Base-by-base conservation (phyloP, 257 asterid genomes). In the Solanum appendiculatum region DNA sequence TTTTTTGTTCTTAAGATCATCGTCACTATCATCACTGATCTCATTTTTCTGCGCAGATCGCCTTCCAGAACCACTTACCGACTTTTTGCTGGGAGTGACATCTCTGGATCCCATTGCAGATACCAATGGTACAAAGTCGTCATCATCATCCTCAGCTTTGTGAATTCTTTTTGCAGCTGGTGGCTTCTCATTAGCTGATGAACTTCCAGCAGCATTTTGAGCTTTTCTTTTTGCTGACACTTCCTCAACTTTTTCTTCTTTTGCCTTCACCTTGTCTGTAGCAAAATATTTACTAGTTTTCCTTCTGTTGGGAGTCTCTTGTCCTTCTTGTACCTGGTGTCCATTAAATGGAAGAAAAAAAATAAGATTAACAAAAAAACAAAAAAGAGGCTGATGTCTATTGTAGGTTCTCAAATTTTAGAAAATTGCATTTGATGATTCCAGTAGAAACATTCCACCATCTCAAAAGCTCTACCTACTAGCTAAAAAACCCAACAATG, bases 251-350 rank as follows among this genome's bases (percentile, higher is more conserved):
- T 91, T 94, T 90, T 87, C 91, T 88, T 90, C 98, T 82, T 92
- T 93, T 37, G 80, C 87, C 81, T 82, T 89, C 75, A 89, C 91
- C 56, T 86, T 92, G 40, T 93, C 93, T 74, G 93, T 89, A 70
- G 93, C 91, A 91, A 97, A 97, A 90, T 95, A 97, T 92, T 96
- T 97, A 88, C 99, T 97, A 40, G 98, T 96, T 93, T 95, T 97
- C 95, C 93, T 92, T 88, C 99, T 91, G 83, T 95, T 90, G 20
- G 94, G 80, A 89, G 93, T 91, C 90, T 94, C 98, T 83, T 92
- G 94, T 86, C 90, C 92, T 87, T 90, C 95, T 86, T 91, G 94
- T 60, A 63, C 92, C 98, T 94, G 34, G 83, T 64, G 81, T 77
- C 54, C 86, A 75, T 82, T 14, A 86, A 16, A 85, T 7, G 75